Evolutionary conservation across 2,329 filamentous ascomycete genomes (phyloP), one percentile per base, ranked within the genome.

Genomic region (Coniochaeta prunicola): DNA sequence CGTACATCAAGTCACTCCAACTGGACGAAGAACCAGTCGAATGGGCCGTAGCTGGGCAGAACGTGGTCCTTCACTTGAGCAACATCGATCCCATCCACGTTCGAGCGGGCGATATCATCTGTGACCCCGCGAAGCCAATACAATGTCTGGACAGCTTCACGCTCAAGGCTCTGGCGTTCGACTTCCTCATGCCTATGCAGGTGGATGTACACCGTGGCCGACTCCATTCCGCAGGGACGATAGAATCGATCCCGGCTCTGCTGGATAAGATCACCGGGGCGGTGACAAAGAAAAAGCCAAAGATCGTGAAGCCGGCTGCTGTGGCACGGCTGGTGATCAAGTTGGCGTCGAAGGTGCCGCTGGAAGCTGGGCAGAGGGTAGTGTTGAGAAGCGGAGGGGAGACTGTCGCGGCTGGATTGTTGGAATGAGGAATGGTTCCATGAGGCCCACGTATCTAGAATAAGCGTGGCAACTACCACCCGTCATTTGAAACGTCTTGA

Each of bases 31-130:
- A 89, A 56, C 75, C 83, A 1, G 83, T 81, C 13, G 92, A 96
- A 60, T 99, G 92, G 91, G 91, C 90, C 0, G 92, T 97, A 15
- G 92, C 93, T 0, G 93, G 93, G 1, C 91, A 97, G 68, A 96
- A 94, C 60, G 85, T 90, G 17, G 88, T 87, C 0, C 76, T 99
- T n/a, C 89, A 96, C 64, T 80, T 99, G 55, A 81, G 85, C 9
- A 89, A 93, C 64, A 91, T 97, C 68, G 93, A 97, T 66, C 83
- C 90, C 0, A 83, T 90, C 17, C 89, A 97, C 66, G 81, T 99
- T 10, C 84, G 86, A 53, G 81, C 89, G 8, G 94, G 94, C 21
- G 92, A 97, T 68, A 89, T 97, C 19, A 75, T 96, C n/a, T 96
- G 92, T 74, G 80, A 84, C 54, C 80, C 85, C 0, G 78, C 80